phyloP scores from a whole-genome alignment of 495 filamentous ascomycete genomes.

The Echria macrotheca region DNA sequence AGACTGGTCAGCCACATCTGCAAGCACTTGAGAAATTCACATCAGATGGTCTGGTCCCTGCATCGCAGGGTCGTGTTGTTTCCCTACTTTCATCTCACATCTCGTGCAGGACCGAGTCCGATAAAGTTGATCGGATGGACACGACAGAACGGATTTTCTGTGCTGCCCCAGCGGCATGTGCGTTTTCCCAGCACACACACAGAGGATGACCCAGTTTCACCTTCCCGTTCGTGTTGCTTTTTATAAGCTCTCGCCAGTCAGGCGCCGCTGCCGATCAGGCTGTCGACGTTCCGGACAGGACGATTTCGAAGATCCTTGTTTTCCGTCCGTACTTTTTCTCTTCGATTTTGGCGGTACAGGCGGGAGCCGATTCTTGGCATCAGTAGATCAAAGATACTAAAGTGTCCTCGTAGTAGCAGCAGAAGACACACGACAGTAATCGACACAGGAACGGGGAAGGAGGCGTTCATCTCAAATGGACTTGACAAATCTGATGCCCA shows the following conservation, averaged over 20 bases:
- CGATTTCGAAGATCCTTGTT: slow-evolving; percentile 6
- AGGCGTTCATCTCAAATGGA: no score
- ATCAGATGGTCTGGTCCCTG: slow-evolving; percentile 5
- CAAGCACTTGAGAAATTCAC: slow-evolving; percentile 11
- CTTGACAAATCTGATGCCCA: no score
- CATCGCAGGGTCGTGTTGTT: background rate
- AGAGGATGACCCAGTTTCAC: no score
- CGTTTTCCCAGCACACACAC: no score
- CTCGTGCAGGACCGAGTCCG: background rate
- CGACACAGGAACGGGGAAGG: no score
- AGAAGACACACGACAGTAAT: no score
- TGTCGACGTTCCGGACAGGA: background rate
- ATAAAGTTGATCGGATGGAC: no score
- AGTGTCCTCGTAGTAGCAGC: no score
- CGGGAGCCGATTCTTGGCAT: slow-evolving; percentile 7
- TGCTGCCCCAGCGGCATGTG: no score
- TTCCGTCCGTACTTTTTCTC: slow-evolving; percentile 10
- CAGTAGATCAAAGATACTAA: no score
- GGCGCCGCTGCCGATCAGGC: slow-evolving; percentile 5
- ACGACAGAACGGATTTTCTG: no score
- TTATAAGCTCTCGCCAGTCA: slow-evolving; percentile 1
- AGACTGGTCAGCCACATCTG: slow-evolving; percentile 8
- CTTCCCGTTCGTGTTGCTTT: slow-evolving; percentile 11
- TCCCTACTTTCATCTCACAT: background rate
- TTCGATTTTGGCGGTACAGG: background rate